phyloP scores from a whole-genome alignment of 345 rosid species.

The Fremontodendron californicum region DNA sequence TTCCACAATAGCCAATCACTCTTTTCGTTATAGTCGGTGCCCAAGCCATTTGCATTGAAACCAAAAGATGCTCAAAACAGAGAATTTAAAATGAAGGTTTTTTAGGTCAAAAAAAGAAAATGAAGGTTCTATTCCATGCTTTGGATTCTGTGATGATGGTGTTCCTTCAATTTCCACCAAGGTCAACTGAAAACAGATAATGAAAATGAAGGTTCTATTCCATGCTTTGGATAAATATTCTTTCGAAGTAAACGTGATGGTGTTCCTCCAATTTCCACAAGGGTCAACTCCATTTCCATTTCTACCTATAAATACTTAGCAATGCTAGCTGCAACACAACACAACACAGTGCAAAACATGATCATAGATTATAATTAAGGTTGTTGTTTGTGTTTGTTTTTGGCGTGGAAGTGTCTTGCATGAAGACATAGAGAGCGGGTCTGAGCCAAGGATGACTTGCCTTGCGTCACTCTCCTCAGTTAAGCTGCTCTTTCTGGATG shows the following conservation, averaged over 20 bases:
- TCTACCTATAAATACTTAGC: not conserved
- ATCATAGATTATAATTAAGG: not conserved
- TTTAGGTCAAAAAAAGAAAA: not conserved
- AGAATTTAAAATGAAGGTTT: not conserved
- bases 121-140: too few relatives aligned
- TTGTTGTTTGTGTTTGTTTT: too few relatives aligned
- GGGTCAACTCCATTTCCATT: not conserved
- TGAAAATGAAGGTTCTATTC: not conserved
- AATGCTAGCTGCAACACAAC: not conserved
- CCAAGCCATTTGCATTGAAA: too few relatives aligned
- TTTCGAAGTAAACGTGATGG: not conserved
- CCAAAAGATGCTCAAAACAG: not conserved
- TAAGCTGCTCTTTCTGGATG: not conserved
- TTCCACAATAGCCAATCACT: not conserved
- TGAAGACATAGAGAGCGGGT: conserved; percentile 33
- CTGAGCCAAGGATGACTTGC: conserved; percentile 61
- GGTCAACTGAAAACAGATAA: not conserved
- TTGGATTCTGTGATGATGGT: too few relatives aligned
- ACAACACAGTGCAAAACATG: not conserved
- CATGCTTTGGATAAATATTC: not conserved
- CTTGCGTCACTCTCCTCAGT: conserved; percentile 9
- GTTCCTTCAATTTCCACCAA: not conserved
- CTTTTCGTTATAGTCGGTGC: not conserved
- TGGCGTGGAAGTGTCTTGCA: conserved; percentile 21
- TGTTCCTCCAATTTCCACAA: not conserved